Conservation (phyloP, 2,329 filamentous ascomycete species). For the Pestalotiopsis sp. region DNA sequence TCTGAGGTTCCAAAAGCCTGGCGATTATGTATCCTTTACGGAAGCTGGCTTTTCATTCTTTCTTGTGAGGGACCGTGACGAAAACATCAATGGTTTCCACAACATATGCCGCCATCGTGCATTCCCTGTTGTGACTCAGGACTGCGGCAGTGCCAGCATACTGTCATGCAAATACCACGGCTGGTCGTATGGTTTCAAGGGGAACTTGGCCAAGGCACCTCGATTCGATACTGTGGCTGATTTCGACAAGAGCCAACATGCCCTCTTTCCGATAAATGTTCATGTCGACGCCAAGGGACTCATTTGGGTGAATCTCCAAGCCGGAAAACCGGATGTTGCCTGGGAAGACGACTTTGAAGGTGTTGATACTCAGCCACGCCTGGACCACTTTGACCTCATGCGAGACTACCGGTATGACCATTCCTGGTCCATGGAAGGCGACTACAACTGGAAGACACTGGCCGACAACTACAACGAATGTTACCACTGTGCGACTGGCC, state of each 20-base stretch:
- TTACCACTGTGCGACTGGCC: not conserved
- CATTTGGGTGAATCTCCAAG: not conserved
- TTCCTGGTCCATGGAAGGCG: slow-evolving; percentile 1
- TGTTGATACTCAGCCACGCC: not conserved
- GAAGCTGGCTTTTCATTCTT: not conserved
- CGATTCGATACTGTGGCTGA: slow-evolving; percentile 57
- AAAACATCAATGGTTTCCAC: slow-evolving; percentile 45
- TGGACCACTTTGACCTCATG: not conserved
- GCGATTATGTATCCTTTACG: not conserved
- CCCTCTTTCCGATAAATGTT: not conserved
- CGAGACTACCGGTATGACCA: not conserved
- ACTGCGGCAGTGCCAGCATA: slow-evolving; percentile 52
- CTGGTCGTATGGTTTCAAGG: slow-evolving; percentile 62
- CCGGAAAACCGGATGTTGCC: not conserved
- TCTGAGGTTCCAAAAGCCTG: not conserved
- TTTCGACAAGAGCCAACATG: slow-evolving; percentile 45
- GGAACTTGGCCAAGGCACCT: slow-evolving; percentile 62
- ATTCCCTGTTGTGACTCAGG: slow-evolving; percentile 57
- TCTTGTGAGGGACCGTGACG: not conserved
- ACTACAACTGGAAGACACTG: slow-evolving; percentile 1
- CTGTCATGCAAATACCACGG: slow-evolving; percentile 65
- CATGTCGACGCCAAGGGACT: not conserved
- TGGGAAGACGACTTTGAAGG: slow-evolving; percentile 1
- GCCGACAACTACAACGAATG: slow-evolving; percentile 1
- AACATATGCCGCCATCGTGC: slow-evolving; percentile 65